phyloP scores from a whole-genome alignment of 306 rosid species.

The Cucumis hystrix region DNA sequence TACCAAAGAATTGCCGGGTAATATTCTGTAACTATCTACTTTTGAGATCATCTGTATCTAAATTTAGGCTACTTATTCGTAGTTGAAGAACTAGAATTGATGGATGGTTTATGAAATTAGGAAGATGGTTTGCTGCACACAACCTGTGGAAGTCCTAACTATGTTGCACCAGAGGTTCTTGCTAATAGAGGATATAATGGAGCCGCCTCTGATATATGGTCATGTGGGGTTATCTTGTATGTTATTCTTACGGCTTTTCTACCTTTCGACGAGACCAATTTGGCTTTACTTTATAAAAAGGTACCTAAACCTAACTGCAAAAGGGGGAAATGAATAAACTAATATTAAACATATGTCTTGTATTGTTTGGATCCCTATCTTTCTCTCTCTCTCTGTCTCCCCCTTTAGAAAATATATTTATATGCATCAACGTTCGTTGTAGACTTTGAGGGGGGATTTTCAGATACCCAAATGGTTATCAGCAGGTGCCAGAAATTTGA shows the following conservation, averaged over 20 bases:
- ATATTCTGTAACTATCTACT: not conserved
- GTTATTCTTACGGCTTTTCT: conserved; percentile 66
- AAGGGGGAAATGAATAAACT: not conserved
- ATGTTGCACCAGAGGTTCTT: conserved; percentile 94
- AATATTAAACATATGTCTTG: not conserved
- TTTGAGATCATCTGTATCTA: not conserved
- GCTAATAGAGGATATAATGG: conserved; percentile 81
- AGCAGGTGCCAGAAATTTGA: conserved; percentile 50
- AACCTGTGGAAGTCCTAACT: conserved; percentile 98
- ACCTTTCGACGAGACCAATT: conserved; percentile 88
- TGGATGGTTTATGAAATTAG: conserved; percentile 18
- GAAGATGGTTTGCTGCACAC: conserved; percentile 91
- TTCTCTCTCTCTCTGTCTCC: not conserved
- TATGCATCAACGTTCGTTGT: not conserved
- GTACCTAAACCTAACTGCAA: conserved; percentile 19
- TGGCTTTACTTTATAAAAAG: conserved; percentile 87
- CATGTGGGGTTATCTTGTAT: conserved; percentile 86
- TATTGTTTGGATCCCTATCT: not conserved
- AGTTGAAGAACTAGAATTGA: conserved; percentile 1
- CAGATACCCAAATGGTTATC: conserved; percentile 77
- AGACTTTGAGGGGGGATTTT: conserved; percentile 70
- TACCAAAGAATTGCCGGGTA: conserved; percentile 79
- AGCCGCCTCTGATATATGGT: conserved; percentile 82
- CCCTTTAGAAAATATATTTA: not conserved
- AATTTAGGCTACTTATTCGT: not conserved